Evolutionary conservation across 805 yeast species (phyloP), one percentile per base, ranked within the genome.

Genomic region (Isabelozyma rhagii): DNA sequence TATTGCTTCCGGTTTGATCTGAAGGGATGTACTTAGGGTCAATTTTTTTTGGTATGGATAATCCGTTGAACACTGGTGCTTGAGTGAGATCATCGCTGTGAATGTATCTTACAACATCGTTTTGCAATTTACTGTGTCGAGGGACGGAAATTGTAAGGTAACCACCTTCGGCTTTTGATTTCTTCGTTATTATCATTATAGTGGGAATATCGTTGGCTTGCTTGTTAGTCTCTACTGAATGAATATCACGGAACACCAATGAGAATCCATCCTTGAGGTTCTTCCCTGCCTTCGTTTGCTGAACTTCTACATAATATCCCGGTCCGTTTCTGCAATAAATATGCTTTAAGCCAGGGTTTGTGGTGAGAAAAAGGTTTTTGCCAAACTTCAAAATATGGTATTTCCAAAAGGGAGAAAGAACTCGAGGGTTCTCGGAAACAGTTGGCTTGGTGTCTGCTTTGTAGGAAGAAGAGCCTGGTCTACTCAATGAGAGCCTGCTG

Each of bases 301-400:
- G 65, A 2, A 78, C 55, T 46, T 75, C 75, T 13, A 84, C 80
- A 55, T 76, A 80, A 57, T 80, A 83, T 3, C 88, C 83, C 0
- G 90, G 90, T 0, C 82, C 88, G 54, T 75, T 72, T 31, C 87
- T 68, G 47, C 86, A 79, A 54, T 76, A 78, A 38, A 80, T 62
- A 60, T 85, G 90, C 52, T 79, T 75, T 15, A 72, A 64, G 18
- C 82, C 83, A 0, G 91, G 91, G 55, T 83, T 85, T 0, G 92
- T 85, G 1, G 90, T 78, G 43, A 85, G 59, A 59, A 84, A 84
- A 44, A 83, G 66, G 55, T 80, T 83, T 39, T 72, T 74, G 9
- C 83, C 82, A 46, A 82, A 67, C 47, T 72, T 75, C 21, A 82
- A 60, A 5, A 84, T 68, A 59, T 86, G 91, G 57, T 85, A 86